phyloP scores from a whole-genome alignment of 768 basidiomycete species.

The Candolleomyces aberdarensis region DNA sequence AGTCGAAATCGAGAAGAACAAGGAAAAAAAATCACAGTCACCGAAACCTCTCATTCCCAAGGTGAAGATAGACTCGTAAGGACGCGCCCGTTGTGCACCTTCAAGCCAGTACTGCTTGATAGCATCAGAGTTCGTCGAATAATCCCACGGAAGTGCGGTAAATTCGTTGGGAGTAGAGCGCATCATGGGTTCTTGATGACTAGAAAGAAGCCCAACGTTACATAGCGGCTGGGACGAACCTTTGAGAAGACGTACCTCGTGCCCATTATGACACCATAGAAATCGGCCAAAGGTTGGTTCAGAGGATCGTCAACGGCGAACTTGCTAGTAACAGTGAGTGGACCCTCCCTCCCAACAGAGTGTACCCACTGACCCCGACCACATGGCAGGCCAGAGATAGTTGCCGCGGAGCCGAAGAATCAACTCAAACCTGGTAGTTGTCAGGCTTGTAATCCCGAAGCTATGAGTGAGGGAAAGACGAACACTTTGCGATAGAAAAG shows the following conservation, averaged over 20 bases:
- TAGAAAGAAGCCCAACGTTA: conserved; percentile 12
- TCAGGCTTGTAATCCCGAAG: neutral
- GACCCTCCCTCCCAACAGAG: neutral
- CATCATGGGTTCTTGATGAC: conserved; percentile 76
- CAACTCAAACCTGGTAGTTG: conserved; percentile 51
- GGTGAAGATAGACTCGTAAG: conserved; percentile 62
- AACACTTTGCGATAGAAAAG: conserved; percentile 57
- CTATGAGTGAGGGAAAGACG: conserved; percentile 12
- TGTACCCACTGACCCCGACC: conserved; percentile 30
- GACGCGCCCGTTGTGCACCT: conserved; percentile 54
- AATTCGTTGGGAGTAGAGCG: conserved; percentile 69
- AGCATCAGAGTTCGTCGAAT: conserved; percentile 47
- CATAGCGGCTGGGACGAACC: no score
- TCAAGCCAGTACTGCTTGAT: conserved; percentile 63
- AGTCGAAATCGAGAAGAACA: no score
- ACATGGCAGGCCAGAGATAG: conserved; percentile 65
- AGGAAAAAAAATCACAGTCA: conserved; percentile 33
- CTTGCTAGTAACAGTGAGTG: conserved; percentile 25
- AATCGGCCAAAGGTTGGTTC: conserved; percentile 62
- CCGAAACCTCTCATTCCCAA: conserved; percentile 71
- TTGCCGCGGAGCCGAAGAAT: conserved; percentile 66
- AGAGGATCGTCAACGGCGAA: conserved; percentile 58
- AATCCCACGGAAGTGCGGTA: conserved; percentile 61
- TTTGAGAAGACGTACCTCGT: conserved; percentile 39
- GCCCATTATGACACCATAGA: conserved; percentile 69